Percentiles rank a stretch among this genome's conserved stretches.
Evolutionary conservation across 345 rosid genomes (phyloP).

Genomic region (Salix viminalis): DNA sequence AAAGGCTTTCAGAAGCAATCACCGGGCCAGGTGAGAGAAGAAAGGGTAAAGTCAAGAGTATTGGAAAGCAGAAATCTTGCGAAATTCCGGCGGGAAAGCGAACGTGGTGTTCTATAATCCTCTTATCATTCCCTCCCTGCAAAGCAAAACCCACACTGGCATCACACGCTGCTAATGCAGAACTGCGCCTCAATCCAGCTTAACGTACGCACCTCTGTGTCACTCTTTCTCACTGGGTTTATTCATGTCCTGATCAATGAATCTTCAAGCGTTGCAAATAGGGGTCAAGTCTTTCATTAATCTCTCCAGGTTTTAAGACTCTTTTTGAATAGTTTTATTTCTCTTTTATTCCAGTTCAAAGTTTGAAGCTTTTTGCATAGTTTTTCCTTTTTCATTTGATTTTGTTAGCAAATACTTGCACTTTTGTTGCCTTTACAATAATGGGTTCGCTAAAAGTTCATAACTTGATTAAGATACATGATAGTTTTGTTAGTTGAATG

Average conservation of each 20-base stretch:
- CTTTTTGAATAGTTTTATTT: constrained; percentile 3
- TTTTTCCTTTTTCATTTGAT: not conserved
- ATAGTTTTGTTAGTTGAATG: no score
- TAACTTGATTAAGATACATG: no score
- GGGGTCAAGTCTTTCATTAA: constrained; percentile 33
- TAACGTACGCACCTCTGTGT: not conserved
- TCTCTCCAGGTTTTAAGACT: constrained; percentile 28
- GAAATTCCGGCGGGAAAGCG: constrained; percentile 4
- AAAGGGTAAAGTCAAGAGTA: not conserved
- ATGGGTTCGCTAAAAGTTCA: no score
- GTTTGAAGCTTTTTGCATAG: not conserved
- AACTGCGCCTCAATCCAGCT: not conserved
- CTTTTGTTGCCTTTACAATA: no score
- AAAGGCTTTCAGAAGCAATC: no score
- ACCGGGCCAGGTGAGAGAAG: not conserved
- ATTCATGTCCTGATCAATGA: no score
- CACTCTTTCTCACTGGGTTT: not conserved
- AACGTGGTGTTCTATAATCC: not conserved
- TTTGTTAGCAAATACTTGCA: no score
- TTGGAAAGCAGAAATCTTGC: not conserved
- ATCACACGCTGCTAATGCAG: not conserved
- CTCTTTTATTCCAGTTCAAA: not conserved
- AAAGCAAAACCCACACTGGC: not conserved
- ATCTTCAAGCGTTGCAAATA: constrained; percentile 29
- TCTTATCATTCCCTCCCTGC: not conserved